These are phyloP conservation scores for Musa itinerans DNA, from an alignment of 176 grass and related monocot genomes.

Conservation along the genomic window DNA sequence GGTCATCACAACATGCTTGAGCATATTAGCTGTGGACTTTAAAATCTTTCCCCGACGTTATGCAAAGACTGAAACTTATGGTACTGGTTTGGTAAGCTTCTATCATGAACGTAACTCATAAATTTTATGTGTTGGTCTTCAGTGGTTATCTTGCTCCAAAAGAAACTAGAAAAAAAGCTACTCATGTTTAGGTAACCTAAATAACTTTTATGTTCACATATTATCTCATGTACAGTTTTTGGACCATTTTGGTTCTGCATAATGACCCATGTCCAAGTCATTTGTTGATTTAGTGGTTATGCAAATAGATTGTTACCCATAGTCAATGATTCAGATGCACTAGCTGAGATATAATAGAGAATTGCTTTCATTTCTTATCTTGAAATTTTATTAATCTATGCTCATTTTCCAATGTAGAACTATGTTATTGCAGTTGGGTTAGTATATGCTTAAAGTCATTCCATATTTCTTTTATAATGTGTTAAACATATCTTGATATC, in stretches of 20 bases:
- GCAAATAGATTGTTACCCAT: too few relatives aligned
- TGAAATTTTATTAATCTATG: too few relatives aligned
- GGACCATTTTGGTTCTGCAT: too few relatives aligned
- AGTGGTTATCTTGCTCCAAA: not conserved
- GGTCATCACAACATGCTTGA: slow-evolving; percentile 91
- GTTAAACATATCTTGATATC: slow-evolving; percentile 1
- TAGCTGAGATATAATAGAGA: not conserved
- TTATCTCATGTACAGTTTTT: too few relatives aligned
- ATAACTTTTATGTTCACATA: too few relatives aligned
- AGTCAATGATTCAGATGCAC: not conserved
- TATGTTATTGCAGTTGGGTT: not conserved
- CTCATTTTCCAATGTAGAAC: not conserved
- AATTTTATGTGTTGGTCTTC: slow-evolving; percentile 4
- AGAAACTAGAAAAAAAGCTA: not conserved
- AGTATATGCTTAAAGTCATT: too few relatives aligned
- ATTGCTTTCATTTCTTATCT: not conserved
- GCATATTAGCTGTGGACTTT: slow-evolving; percentile 92
- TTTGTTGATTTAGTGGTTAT: too few relatives aligned
- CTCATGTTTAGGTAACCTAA: not conserved
- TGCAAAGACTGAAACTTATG: slow-evolving; percentile 95
- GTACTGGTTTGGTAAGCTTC: slow-evolving; percentile 67
- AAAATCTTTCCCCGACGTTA: slow-evolving; percentile 78
- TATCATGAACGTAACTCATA: slow-evolving; percentile 1
- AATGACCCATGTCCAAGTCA: too few relatives aligned
- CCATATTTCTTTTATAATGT: not conserved